Base-by-base conservation (phyloP, 2,329 filamentous ascomycete species). In the Neurospora sp. region DNA sequence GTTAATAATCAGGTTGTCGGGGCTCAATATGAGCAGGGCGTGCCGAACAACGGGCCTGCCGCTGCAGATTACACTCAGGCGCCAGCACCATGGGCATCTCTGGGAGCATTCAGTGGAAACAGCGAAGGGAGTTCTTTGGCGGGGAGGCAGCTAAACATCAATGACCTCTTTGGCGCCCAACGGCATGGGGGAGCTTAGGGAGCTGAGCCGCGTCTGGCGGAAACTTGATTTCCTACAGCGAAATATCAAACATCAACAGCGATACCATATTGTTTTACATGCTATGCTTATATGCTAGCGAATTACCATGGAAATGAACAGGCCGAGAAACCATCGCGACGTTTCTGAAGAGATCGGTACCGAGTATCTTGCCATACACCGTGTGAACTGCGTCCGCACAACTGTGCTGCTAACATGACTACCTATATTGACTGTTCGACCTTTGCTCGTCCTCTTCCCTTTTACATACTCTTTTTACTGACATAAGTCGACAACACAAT, bases 141-240 rank as follows among this genome's bases (percentile, higher is more conserved):
- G 6, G 78, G 81, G 67, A 80, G 79, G 58, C 74, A 78, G 43
- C 69, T 85, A 15, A 83, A 81, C 71, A 73, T 85, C 46, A 80
- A 79, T 40, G 83, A 85, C 70, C 76, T 86, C 10, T 85, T 85
- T 73, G 72, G 71, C 23, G 28, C 52, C 33, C 71, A 70, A 69
- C 58, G 38, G 3, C 62, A 43, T 38, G 42, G 19, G 3, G 36
- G 19, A 46, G 52, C 66, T 36, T 70, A 67, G 39, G 43, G 43
- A 68, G 36, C 19, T 38, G 8, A 17, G 23, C 67, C 40, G 19
- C 17, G 23, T 28, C 42, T 43, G 33, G 46, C 19, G 15, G 11
- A 46, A n/a, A 42, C 38, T 33, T 17, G n/a, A 39, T 46, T 40
- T 42, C 10, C 17, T 68, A 28, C 19, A 28, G n/a, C 38, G 28